Evolutionary conservation across 805 yeast species (phyloP).

Genomic region (Isabelozyma rhagii): DNA sequence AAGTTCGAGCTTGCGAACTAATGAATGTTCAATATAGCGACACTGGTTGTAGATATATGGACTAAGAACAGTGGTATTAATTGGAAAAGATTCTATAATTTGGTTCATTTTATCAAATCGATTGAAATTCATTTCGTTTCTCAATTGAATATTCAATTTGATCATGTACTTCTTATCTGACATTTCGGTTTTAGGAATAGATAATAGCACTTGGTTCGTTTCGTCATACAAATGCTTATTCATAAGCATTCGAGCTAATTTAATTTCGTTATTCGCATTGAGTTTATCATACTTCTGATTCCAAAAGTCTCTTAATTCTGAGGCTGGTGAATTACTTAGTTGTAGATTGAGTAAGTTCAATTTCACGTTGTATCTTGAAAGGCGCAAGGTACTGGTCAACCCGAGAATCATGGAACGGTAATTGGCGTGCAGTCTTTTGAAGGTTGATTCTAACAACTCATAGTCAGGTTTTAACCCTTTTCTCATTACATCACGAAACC

Average conservation of each 20-base stretch:
- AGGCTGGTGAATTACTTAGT: slow-evolving; percentile 12
- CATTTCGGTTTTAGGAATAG: slow-evolving; percentile 20
- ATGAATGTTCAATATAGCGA: slow-evolving; percentile 19
- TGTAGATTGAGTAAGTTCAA: slow-evolving; percentile 6
- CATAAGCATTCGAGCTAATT: slow-evolving; percentile 26
- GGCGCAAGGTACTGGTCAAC: not conserved
- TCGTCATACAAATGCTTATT: slow-evolving; percentile 23
- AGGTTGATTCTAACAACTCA: slow-evolving; percentile 27
- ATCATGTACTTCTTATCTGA: slow-evolving; percentile 23
- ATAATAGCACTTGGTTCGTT: slow-evolving; percentile 18
- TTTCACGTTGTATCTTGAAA: not conserved
- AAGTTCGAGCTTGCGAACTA: slow-evolving; percentile 8
- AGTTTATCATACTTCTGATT: slow-evolving; percentile 9
- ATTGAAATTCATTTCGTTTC: slow-evolving; percentile 16
- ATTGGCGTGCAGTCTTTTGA: slow-evolving; percentile 19
- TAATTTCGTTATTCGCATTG: slow-evolving; percentile 24
- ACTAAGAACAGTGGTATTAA: slow-evolving; percentile 25
- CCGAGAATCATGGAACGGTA: slow-evolving; percentile 1
- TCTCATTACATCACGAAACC: slow-evolving; percentile 29
- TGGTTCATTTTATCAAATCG: slow-evolving; percentile 15
- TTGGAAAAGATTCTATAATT: slow-evolving; percentile 26
- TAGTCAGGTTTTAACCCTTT: slow-evolving; percentile 36
- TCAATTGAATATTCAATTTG: slow-evolving; percentile 20
- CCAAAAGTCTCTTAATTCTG: slow-evolving; percentile 12
- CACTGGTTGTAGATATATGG: slow-evolving; percentile 35